Evolutionary conservation across 202 grass and related monocot genomes (phyloP), one percentile per base, ranked within the genome.

Genomic region (Brachypodium distachyon): DNA sequence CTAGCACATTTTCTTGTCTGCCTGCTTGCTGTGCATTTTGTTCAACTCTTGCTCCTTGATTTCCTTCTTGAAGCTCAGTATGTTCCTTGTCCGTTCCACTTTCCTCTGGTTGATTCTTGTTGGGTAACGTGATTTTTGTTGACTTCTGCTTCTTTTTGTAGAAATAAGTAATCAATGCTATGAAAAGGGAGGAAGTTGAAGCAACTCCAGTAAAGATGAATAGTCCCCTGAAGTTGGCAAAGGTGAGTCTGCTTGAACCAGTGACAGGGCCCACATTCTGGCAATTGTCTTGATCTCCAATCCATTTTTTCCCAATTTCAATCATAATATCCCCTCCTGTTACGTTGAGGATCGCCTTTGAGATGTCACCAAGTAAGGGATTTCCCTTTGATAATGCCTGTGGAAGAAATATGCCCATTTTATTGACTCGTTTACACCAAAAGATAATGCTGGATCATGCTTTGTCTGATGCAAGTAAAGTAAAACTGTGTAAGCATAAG

Each of bases 201-300:
- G 80, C 81, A 69, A 37, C 13, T 55, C 80, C 89, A 23, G 83
- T 91, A 11, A 91, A 56, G 29, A 89, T 71, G 65, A 96, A 87
- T 7, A 92, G 72, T 5, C 84, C 93, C 52, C 66, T 77, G 33
- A 96, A 96, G 37, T 69, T 96, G 25, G 32, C 46, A 33, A 90
- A 72, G 60, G 59, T 72, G 28, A 92, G 82, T 33, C 72, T 90
- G 18, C 72, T 38, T 3, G 89, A 72, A 12, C 62, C 54, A 3
- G 73, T 36, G 3, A 40, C 65, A 21, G 32, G 44, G 41, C 69
- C 70, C 42, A 63, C 32, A 31, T 32, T 68, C 12, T 58, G 38
- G 40, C 46, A 66, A 14, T 37, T 81, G 7, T 49, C 60, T 61
- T 70, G 26, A 53, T 81, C 76, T 39, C 80, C 74, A 32, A 91